These are phyloP conservation scores for Pueraria montana DNA, from an alignment of 306 rosid species.

Conservation along the genomic window DNA sequence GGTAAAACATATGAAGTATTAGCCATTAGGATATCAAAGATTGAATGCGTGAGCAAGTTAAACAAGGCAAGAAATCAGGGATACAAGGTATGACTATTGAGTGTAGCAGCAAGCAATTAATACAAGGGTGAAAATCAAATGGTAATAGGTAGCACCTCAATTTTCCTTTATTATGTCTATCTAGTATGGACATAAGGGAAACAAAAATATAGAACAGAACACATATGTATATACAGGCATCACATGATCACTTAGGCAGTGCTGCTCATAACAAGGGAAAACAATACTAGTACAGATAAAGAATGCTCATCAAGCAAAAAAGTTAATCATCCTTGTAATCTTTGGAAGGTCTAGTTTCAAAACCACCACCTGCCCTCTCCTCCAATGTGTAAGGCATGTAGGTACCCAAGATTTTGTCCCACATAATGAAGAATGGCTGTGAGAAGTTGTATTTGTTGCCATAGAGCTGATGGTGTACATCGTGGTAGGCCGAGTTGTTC, in stretches of 20 bases:
- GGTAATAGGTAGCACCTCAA: slow-evolving; percentile 28
- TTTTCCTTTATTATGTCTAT: slow-evolving; percentile 56
- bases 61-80: neutral
- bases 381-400: slow-evolving; percentile 93
- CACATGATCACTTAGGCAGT: slow-evolving; percentile 51
- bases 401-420: slow-evolving; percentile 92
- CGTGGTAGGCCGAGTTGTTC: slow-evolving; percentile 94
- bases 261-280: slow-evolving; percentile 55
- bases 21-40: slow-evolving; percentile 4
- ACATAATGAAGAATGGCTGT: slow-evolving; percentile 90
- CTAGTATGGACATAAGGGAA: slow-evolving; percentile 55
- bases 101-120: slow-evolving; percentile 41
- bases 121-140: slow-evolving; percentile 43
- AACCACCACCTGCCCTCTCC: slow-evolving; percentile 82
- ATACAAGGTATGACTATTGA: slow-evolving; percentile 11
- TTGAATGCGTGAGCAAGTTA: slow-evolving; percentile 22
- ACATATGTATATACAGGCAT: slow-evolving; percentile 71
- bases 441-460: slow-evolving; percentile 96
- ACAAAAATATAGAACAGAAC: slow-evolving; percentile 58
- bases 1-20: neutral
- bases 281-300: slow-evolving; percentile 67
- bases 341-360: slow-evolving; percentile 73
- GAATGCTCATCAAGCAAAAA: slow-evolving; percentile 54
- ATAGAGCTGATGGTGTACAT: slow-evolving; percentile 93
- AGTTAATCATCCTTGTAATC: slow-evolving; percentile 66